These are phyloP conservation scores for Dipteronia dyeriana DNA, from an alignment of 345 rosid genomes.

Conservation along the genomic window DNA sequence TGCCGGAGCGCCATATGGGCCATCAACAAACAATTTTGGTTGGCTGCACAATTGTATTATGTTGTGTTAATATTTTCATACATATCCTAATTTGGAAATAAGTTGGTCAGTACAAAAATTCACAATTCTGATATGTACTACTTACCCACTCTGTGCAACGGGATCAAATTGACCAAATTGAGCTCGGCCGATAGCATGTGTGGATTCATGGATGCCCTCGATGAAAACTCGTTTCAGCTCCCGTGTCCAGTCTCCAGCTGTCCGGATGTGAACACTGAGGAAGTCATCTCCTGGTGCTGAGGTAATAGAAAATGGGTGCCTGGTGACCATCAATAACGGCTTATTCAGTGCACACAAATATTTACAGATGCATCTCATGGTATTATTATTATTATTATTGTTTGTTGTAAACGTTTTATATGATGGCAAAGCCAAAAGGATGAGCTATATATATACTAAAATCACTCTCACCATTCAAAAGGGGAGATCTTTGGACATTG, in stretches of 20 bases:
- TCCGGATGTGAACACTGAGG: conserved; percentile 90
- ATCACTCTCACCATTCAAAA: conserved; percentile 71
- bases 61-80: conserved; percentile 7
- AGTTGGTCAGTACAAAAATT: too few relatives aligned
- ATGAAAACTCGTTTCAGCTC: conserved; percentile 73
- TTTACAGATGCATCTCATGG: neutral
- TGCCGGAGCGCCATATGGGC: conserved; percentile 98
- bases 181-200: conserved; percentile 57
- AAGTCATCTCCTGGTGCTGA: conserved; percentile 89
- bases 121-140: neutral
- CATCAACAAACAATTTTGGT: conserved; percentile 73
- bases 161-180: conserved; percentile 48
- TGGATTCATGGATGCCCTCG: conserved; percentile 47
- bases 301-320: conserved; percentile 96
- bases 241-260: conserved; percentile 92
- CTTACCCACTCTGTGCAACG: conserved; percentile 50
- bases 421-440: neutral
- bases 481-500: conserved; percentile 82
- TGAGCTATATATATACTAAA: neutral
- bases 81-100: neutral
- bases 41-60: conserved; percentile 50
- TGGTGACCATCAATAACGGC: conserved; percentile 20
- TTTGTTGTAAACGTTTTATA: neutral
- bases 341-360: neutral
- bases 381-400: neutral